A percentile compares a stretch with the other conserved stretches of the same genome.
These are phyloP conservation scores for Cryphonectria naterciae DNA, from an alignment of 2,329 filamentous ascomycete genomes.

Conservation along the genomic window DNA sequence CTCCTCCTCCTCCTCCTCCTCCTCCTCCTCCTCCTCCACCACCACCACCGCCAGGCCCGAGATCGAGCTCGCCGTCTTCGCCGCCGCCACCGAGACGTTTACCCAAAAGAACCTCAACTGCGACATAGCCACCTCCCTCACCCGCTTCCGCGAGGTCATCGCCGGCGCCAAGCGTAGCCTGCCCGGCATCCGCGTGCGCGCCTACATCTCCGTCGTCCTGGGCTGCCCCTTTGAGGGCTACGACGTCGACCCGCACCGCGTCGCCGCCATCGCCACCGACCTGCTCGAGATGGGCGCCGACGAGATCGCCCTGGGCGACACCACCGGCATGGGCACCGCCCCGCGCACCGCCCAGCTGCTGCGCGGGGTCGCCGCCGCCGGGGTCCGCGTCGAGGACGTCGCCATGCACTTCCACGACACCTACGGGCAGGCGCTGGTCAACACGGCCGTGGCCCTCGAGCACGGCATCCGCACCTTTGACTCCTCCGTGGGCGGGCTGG, in stretches of 20 bases:
- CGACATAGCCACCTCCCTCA: slow-evolving; percentile 73
- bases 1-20: slow-evolving; percentile 28
- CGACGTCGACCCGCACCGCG: slow-evolving; percentile 64
- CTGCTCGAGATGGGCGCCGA: slow-evolving; percentile 86
- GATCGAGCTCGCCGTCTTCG: slow-evolving; percentile 79
- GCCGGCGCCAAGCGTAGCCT: slow-evolving; percentile 60
- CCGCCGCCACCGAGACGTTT: slow-evolving; percentile 80
- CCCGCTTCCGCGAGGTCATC: slow-evolving; percentile 72
- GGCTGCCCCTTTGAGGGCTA: slow-evolving; percentile 77
- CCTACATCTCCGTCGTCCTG: slow-evolving; percentile 80
- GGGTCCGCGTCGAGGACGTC: slow-evolving; percentile 70
- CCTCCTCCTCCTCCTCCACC: no score
- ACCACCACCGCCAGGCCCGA: slow-evolving; percentile 45
- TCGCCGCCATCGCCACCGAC: slow-evolving; percentile 68
- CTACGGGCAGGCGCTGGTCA: slow-evolving; percentile 83
- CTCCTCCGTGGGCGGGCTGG: slow-evolving; percentile 76
- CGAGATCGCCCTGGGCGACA: slow-evolving; percentile 88
- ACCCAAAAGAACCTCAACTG: slow-evolving; percentile 83
- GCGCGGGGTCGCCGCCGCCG: slow-evolving; percentile 66
- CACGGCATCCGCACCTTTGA: slow-evolving; percentile 81
- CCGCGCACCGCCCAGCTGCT: slow-evolving; percentile 68
- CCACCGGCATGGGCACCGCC: slow-evolving; percentile 88
- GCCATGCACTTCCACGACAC: slow-evolving; percentile 91
- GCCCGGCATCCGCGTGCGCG: slow-evolving; percentile 69
- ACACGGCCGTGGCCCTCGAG: slow-evolving; percentile 76